Evolutionary conservation across 2,329 filamentous ascomycete genomes (phyloP), one percentile per base, ranked within the genome.

Genomic region (Cercospora sp.): DNA sequence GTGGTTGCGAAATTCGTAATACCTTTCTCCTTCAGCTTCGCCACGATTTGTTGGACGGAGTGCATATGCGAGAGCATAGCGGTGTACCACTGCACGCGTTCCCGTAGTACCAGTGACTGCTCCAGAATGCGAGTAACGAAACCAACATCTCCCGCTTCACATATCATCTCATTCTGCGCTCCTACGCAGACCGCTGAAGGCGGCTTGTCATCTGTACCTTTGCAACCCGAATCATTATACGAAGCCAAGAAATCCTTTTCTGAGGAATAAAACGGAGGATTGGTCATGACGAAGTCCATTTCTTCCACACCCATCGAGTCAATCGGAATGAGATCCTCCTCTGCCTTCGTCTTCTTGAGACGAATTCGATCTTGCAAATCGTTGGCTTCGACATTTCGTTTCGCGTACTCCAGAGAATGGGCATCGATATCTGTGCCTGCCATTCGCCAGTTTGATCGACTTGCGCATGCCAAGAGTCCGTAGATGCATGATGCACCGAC

Each of bases 401-500:
- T 81, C 0, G 94, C 93, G 65, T 84, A 91, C 5, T 81, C 74
- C 7, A 95, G 80, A 59, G 89, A 95, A 55, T 87, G 86, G 0
- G 84, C 77, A 77, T 98, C 93, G 64, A 97, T 89, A 72, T 98
- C 94, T 82, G 78, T 81, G 24, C 77, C 82, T 66, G 77, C 75
- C 74, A 80, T 79, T 5, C 69, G 70, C 94, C 94, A 98, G 3
- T 78, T 80, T 1, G 86, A 84, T 0, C 91, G 85, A 68, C 90
- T 87, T 0, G 84, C 79, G 73, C 91, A 92, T 21, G 89, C 92
- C 0, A 99, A 85, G 1, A 98, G 85, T 2, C 94, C 91, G 77
- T 98, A 99, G 74, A 99, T 97, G 74, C 90, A 90, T 73, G 92
- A 96, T 16, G 94, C 92, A 1, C 95, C 95, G 0, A 93, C 96